These are phyloP conservation scores for Neurospora tetraspora DNA, from an alignment of 495 filamentous ascomycete genomes.

Conservation along the genomic window DNA sequence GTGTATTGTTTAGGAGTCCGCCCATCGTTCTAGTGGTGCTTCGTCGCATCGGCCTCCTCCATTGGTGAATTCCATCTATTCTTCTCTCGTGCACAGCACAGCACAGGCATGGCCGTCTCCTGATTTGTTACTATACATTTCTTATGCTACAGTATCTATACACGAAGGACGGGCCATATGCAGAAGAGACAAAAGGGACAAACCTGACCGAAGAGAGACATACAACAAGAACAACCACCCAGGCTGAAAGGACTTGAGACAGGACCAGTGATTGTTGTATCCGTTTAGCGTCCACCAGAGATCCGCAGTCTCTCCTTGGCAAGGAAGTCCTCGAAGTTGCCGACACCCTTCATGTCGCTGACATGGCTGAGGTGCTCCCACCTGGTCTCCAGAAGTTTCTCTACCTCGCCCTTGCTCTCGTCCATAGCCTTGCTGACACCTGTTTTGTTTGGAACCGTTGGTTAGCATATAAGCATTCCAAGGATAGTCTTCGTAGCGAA, in stretches of 20 bases:
- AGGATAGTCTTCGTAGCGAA: background rate
- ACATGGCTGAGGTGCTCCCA: conserved; percentile 54
- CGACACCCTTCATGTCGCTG: conserved; percentile 38
- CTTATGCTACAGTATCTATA: conserved; percentile 6
- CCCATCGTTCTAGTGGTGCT: background rate
- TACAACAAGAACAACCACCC: background rate
- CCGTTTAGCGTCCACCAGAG: conserved; percentile 16
- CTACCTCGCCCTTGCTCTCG: conserved; percentile 43
- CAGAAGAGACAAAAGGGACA: background rate
- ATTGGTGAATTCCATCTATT: background rate
- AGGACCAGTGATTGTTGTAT: background rate
- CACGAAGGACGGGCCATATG: conserved; percentile 4
- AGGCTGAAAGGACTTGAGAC: background rate
- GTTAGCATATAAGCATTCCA: background rate
- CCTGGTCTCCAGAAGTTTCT: conserved; percentile 49
- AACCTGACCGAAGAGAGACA: background rate
- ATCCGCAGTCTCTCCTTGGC: conserved; percentile 36
- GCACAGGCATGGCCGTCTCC: conserved; percentile 1
- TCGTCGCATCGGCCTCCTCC: background rate
- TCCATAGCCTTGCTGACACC: conserved; percentile 61
- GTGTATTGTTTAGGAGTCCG: background rate
- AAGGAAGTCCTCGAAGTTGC: conserved; percentile 47
- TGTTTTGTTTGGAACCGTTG: conserved; percentile 17
- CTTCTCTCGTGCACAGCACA: background rate
- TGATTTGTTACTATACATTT: background rate